Conservation (phyloP, 345 rosid species). For the Boechera stricta region DNA sequence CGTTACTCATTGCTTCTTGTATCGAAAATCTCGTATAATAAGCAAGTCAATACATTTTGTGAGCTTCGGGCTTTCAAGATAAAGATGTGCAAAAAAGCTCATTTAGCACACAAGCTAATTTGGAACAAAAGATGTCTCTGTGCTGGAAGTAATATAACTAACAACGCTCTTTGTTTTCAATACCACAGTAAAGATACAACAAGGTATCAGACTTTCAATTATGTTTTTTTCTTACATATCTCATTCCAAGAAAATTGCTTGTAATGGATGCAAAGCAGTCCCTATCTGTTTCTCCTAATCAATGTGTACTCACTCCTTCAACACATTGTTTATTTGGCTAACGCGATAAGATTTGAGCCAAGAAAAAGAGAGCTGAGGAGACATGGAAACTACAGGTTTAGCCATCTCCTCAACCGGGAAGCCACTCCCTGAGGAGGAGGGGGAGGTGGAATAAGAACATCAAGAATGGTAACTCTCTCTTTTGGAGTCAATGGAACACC, state of each 20-base stretch:
- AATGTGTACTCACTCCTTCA: constrained; percentile 22
- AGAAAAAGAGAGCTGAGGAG: constrained; percentile 22
- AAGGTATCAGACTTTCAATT: constrained; percentile 1
- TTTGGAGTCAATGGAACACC: constrained; percentile 82
- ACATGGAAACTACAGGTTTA: constrained; percentile 28
- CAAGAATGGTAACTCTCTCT: constrained; percentile 88
- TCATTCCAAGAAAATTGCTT: background rate
- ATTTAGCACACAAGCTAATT: background rate
- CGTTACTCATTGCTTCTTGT: background rate
- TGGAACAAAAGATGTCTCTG: background rate
- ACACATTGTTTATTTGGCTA: constrained; percentile 22
- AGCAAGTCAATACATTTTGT: background rate
- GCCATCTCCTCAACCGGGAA: constrained; percentile 64
- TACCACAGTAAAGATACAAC: background rate
- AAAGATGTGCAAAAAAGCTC: background rate
- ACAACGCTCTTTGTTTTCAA: background rate
- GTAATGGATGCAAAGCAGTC: background rate
- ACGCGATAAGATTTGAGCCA: background rate
- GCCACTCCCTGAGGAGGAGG: constrained; percentile 50
- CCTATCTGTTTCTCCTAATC: background rate
- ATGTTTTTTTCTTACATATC: constrained; percentile 10
- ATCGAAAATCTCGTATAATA: background rate
- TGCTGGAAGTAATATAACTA: background rate
- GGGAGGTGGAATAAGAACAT: constrained; percentile 86
- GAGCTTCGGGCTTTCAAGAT: background rate